Evolutionary conservation across 805 yeast genomes (phyloP).

Genomic region (Yarrowia divulgata): DNA sequence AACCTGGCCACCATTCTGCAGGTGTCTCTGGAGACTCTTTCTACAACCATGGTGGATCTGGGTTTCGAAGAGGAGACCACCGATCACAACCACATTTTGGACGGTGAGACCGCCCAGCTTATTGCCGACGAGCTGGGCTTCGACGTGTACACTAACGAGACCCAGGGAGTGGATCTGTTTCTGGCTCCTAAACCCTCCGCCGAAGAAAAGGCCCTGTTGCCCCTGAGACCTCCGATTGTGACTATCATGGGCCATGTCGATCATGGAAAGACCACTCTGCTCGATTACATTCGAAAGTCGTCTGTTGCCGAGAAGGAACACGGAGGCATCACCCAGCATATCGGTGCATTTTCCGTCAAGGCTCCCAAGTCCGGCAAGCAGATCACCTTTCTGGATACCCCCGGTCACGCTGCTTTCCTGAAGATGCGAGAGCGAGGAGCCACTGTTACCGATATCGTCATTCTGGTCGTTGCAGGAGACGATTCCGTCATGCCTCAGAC

Average conservation of each 20-base stretch:
- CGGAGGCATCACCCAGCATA: conserved; percentile 98
- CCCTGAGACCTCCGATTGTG: conserved; percentile 87
- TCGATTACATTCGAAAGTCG: conserved; percentile 85
- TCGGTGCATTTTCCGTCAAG: conserved; percentile 93
- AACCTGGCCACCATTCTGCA: conserved; percentile 76
- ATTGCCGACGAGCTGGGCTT: conserved; percentile 90
- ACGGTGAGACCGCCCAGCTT: conserved; percentile 82
- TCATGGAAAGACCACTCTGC: conserved; percentile 95
- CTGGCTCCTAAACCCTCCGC: conserved; percentile 60
- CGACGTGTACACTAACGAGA: conserved; percentile 62
- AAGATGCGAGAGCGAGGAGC: conserved; percentile 98
- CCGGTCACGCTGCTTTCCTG: conserved; percentile 96
- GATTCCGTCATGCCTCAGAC: conserved; percentile 99
- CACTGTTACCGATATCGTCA: conserved; percentile 86
- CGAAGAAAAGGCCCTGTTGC: conserved; percentile 56
- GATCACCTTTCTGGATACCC: conserved; percentile 93
- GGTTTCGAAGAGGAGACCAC: conserved; percentile 70
- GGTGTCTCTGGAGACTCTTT: conserved; percentile 67
- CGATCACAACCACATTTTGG: conserved; percentile 77
- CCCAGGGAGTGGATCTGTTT: conserved; percentile 65
- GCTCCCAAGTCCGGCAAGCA: conserved; percentile 75
- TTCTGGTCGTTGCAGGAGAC: conserved; percentile 94
- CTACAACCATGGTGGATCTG: conserved; percentile 63
- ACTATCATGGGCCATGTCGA: conserved; percentile 99
- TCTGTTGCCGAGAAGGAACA: conserved; percentile 83